A percentile compares a stretch with the other conserved stretches of the same genome.
phyloP scores from a whole-genome alignment of 2,329 filamentous ascomycete species.

The Eutypa lata region DNA sequence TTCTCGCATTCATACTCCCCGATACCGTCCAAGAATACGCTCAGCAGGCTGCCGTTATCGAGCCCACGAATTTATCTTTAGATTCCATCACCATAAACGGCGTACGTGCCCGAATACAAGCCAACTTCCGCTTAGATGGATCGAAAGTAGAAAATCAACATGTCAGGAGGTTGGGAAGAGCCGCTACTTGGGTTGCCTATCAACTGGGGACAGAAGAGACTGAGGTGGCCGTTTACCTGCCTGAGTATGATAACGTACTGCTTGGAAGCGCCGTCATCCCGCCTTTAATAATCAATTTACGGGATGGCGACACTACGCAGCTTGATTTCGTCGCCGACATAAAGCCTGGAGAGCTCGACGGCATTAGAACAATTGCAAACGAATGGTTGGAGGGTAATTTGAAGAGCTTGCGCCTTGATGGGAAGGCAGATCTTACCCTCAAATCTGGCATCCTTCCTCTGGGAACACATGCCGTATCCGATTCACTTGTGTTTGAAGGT shows the following conservation, averaged over 20 bases:
- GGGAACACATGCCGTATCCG: constrained; percentile 71
- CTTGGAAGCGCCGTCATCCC: constrained; percentile 77
- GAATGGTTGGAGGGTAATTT: constrained; percentile 84
- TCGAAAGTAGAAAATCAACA: constrained; percentile 67
- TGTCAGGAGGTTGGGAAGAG: constrained; percentile 71
- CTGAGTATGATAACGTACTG: constrained; percentile 75
- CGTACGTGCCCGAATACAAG: constrained; percentile 75
- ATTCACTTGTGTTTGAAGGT: constrained; percentile 81
- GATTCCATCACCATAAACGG: constrained; percentile 79
- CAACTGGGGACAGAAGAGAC: constrained; percentile 73
- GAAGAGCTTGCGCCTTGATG: constrained; percentile 66
- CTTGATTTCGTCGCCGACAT: constrained; percentile 79
- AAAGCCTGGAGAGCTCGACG: constrained; percentile 70
- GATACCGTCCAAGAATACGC: constrained; percentile 81
- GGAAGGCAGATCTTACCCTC: constrained; percentile 68
- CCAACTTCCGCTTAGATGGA: constrained; percentile 77
- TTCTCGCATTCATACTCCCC: constrained; percentile 77
- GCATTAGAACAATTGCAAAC: constrained; percentile 76
- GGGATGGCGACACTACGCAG: constrained; percentile 72
- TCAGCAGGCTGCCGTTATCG: constrained; percentile 75
- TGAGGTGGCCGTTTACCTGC: constrained; percentile 72
- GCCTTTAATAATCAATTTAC: constrained; percentile 69
- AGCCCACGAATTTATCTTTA: constrained; percentile 80
- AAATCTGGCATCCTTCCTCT: constrained; percentile 78
- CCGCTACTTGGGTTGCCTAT: constrained; percentile 76